Evolutionary conservation across 2,329 filamentous ascomycete genomes (phyloP).

Genomic region (Tolypocladium sp.): DNA sequence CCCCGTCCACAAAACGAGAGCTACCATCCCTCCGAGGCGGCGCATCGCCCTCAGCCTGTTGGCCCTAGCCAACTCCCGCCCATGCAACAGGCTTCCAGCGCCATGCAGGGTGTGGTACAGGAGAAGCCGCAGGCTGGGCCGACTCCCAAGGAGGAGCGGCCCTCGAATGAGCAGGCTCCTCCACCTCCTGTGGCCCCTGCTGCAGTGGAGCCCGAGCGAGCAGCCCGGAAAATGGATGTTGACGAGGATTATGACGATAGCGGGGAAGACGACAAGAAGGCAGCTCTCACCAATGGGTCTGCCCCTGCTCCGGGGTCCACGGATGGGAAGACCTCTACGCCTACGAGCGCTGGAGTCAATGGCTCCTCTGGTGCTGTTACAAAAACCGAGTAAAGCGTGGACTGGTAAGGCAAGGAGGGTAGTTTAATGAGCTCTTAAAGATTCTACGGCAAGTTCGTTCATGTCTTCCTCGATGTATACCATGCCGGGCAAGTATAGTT

Average conservation of each 20-base stretch:
- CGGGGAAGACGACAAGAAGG: conserved; percentile 73
- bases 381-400: conserved; percentile 33
- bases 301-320: conserved; percentile 37
- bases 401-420: conserved; percentile 2
- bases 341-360: conserved; percentile 37
- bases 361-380: conserved; percentile 20
- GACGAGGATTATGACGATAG: conserved; percentile 98
- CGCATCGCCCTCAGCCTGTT: conserved; percentile 59
- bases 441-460: conserved; percentile 10
- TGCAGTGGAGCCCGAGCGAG: conserved; percentile 65
- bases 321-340: conserved; percentile 41
- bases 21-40: conserved; percentile 88
- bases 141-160: conserved; percentile 50
- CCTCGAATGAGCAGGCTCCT: conserved; percentile 29
- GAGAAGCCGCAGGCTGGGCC: conserved; percentile 30
- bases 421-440: conserved; percentile 14
- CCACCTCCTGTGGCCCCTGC: conserved; percentile 38
- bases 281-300: conserved; percentile 30
- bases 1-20: conserved; percentile 65
- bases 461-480: conserved; percentile 11
- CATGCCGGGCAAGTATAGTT: conserved; percentile 6
- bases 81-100: conserved; percentile 51
- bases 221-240: conserved; percentile 90
- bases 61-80: conserved; percentile 47
- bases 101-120: conserved; percentile 43